Evolutionary conservation across 495 filamentous ascomycete genomes (phyloP), one percentile per base, ranked within the genome.

Genomic region (Lasiosphaeria ovina): DNA sequence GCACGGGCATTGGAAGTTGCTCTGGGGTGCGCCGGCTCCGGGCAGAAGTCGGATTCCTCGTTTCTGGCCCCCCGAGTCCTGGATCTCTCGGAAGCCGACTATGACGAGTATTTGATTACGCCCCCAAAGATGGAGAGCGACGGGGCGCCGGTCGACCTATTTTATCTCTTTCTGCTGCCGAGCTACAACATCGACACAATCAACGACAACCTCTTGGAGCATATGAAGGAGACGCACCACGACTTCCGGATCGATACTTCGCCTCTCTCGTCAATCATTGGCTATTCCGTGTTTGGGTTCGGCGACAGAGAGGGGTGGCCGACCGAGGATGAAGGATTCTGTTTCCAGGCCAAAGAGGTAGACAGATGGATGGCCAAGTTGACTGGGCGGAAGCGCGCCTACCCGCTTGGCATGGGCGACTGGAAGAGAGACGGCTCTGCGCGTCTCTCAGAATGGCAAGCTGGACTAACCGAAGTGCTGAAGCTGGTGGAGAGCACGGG

Each of bases 301-400:
- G 93, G 93, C 17, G 93, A 98, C 69, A 84, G 83, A 57, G 89
- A 93, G 69, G 91, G 88, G 49, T 98, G 93, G 93, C 89, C 91
- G 3, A 90, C 87, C 0, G 91, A 93, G 66, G 87, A 89, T 57
- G 90, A 95, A 63, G 93, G 93, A 0, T 98, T 90, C 72, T 97
- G 93, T 69, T 89, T 87, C 35, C 92, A 98, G 68, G 93, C 93
- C 0, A 87, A 85, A 66, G 86, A 94, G 56, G 79, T 94, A 1
- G 93, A 98, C 66, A 93, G 87, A 68, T 98, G 93, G 94, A 89
- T 98, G 86, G 93, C 93, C 38, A 94, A 88, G 66, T 77, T 98
- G 57, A 96, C 91, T 0, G 89, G 85, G 3, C 81, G 85, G 62
- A 94, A 90, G 72, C 76, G 80, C 58, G 84, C 91, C 0, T 97